Base-by-base conservation (phyloP, 768 basidiomycete genomes). In the Calvatia gigantea region DNA sequence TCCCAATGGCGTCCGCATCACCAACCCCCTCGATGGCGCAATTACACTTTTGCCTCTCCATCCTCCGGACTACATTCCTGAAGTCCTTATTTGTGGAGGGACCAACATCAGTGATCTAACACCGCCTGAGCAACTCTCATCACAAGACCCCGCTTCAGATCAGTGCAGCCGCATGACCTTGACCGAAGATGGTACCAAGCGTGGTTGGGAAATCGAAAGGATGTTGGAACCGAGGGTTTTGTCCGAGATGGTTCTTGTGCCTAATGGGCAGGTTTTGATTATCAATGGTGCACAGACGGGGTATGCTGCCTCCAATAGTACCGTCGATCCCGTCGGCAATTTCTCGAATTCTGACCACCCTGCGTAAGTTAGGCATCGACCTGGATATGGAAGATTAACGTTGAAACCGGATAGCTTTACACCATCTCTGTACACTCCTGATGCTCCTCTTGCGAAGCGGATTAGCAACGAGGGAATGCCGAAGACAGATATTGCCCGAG, bases 371-470 rank as follows among this genome's bases (percentile, higher is more conserved):
- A n/a, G n/a, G n/a, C n/a, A n/a, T n/a, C n/a, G n/a, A n/a, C n/a
- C n/a, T n/a, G n/a, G n/a, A n/a, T n/a, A n/a, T n/a, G n/a, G n/a
- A n/a, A n/a, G n/a, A n/a, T n/a, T n/a, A n/a, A n/a, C n/a, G n/a
- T n/a, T n/a, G n/a, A n/a, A n/a, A n/a, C n/a, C n/a, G n/a, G n/a
- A n/a, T n/a, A 69, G 66, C 21, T 67, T 71, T 23, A 74, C 69
- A 29, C 80, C 81, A 6, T 71, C 75, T 7, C 58, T 83, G 52
- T 85, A 83, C 67, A 76, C 76, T 47, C 75, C 79, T 6, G 63
- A 62, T 51, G 70, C 71, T 3, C 64, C 71, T 3, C 62, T 69
- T 0, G 85, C 83, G 15, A 58, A 67, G 44, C 70, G 75, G 39
- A 77, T 74, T 69, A 79, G 74, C 68, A 76, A 76, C 59, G 69